Evolutionary conservation across 2,329 filamentous ascomycete genomes (phyloP).

Genomic region (Hymenoscyphus scutula): DNA sequence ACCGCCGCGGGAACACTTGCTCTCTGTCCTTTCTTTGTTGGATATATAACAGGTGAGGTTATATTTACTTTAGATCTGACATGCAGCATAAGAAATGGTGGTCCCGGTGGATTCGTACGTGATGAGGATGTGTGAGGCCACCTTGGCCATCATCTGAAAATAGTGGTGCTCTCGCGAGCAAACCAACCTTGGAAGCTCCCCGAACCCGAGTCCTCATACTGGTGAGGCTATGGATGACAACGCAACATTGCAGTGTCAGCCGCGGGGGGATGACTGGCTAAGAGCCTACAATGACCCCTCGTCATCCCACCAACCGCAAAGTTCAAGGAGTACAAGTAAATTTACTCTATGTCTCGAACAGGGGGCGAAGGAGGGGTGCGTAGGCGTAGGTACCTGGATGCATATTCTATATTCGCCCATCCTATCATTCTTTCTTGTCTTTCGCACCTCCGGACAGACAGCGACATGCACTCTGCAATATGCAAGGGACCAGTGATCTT

Average conservation of each 20-base stretch:
- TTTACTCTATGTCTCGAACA: not conserved
- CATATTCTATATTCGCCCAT: constrained; percentile 1
- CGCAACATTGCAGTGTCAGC: constrained; percentile 12
- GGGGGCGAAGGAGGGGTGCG: constrained; percentile 2
- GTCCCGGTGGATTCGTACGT: not conserved
- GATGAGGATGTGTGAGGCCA: constrained; percentile 2
- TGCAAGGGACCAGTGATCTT: constrained; percentile 11
- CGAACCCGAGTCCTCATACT: not conserved
- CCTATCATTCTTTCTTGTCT: constrained; percentile 6
- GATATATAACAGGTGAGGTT: constrained; percentile 3
- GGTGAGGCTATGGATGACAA: constrained; percentile 19
- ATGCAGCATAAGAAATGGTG: constrained; percentile 12
- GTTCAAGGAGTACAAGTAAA: not conserved
- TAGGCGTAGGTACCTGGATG: constrained; percentile 11
- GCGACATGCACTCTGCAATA: not conserved
- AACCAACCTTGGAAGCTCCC: too few species aligned
- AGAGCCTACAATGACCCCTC: constrained; percentile 11
- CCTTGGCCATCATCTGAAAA: constrained; percentile 6
- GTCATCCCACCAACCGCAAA: constrained; percentile 1
- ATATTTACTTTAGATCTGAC: constrained; percentile 16
- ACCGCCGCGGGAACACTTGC: constrained; percentile 2
- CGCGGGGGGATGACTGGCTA: constrained; percentile 2
- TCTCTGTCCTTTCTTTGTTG: not conserved
- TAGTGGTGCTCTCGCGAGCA: not conserved
- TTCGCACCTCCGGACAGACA: constrained; percentile 9